Conservation (phyloP, 202 grass and related monocot species). For the Musa balbisiana region DNA sequence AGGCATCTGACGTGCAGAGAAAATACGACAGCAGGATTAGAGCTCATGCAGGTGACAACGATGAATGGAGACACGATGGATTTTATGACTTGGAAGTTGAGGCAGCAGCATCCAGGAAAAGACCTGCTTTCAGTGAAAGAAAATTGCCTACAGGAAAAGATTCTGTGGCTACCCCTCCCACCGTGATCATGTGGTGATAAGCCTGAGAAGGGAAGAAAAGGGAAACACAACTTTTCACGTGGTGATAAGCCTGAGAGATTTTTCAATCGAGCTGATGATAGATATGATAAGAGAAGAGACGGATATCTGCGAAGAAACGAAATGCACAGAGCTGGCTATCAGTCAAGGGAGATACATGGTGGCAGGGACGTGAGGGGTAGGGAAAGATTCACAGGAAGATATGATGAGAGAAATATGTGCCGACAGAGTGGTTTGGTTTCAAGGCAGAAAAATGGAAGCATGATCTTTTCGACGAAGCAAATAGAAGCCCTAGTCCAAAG, state of each 20-base stretch:
- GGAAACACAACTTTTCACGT: slow-evolving; percentile 23
- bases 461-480: slow-evolving; percentile 81
- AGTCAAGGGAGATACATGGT: slow-evolving; percentile 47
- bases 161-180: not conserved
- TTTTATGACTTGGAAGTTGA: slow-evolving; percentile 54
- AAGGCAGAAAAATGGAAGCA: slow-evolving; percentile 88
- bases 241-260: slow-evolving; percentile 28
- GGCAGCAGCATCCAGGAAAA: slow-evolving; percentile 33
- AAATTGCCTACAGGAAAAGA: slow-evolving; percentile 23
- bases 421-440: slow-evolving; percentile 24
- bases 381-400: slow-evolving; percentile 41
- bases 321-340: slow-evolving; percentile 37
- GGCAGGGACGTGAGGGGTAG: slow-evolving; percentile 43
- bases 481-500: slow-evolving; percentile 50
- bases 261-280: slow-evolving; percentile 35
- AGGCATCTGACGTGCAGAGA: slow-evolving; percentile 25
- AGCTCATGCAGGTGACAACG: slow-evolving; percentile 31
- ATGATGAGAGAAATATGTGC: slow-evolving; percentile 31
- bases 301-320: slow-evolving; percentile 44
- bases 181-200: too few species aligned
- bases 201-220: slow-evolving; percentile 53
- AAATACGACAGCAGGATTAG: slow-evolving; percentile 25
- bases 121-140: slow-evolving; percentile 42
- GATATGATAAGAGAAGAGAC: slow-evolving; percentile 30
- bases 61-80: slow-evolving; percentile 54